Conservation (phyloP, 2,329 filamentous ascomycete species). For the Zymoseptoria brevis region DNA sequence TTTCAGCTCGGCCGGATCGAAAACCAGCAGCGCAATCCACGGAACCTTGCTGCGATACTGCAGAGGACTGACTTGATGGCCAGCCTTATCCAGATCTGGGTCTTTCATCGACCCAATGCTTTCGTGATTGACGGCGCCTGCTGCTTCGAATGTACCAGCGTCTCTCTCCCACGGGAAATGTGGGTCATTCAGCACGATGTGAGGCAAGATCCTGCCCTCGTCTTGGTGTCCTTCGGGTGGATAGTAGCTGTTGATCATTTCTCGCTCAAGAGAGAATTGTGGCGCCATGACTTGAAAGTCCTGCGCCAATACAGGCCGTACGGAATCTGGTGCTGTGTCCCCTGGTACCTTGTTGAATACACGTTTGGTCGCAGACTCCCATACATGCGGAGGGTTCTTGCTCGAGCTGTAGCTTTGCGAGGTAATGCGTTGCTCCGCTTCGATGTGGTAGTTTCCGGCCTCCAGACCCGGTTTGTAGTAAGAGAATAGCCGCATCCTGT, state of each 20-base stretch:
- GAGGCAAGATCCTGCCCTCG: constrained; percentile 6
- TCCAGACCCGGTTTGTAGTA: too few species aligned
- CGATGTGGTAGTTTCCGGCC: too few species aligned
- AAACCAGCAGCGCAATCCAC: not conserved
- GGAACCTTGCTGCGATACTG: not conserved
- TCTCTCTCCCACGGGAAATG: constrained; percentile 3
- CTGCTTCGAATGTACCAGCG: too few species aligned
- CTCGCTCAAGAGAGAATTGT: not conserved
- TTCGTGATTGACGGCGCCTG: not conserved
- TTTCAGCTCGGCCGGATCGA: not conserved
- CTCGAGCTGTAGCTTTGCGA: too few species aligned
- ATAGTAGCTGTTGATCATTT: constrained; percentile 2
- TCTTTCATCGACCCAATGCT: not conserved
- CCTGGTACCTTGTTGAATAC: too few species aligned
- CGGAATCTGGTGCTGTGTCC: too few species aligned
- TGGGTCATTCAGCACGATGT: constrained; percentile 5
- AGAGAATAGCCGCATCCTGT: too few species aligned
- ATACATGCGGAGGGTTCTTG: too few species aligned
- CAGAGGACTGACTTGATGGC: too few species aligned
- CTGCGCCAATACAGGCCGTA: not conserved
- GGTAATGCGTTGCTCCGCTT: too few species aligned
- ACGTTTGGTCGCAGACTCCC: too few species aligned
- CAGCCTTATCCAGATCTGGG: not conserved
- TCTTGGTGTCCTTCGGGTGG: constrained; percentile 3
- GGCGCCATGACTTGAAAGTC: not conserved